These are phyloP conservation scores for Hypericum androsaemum DNA, from an alignment of 345 rosid species.

Conservation along the genomic window DNA sequence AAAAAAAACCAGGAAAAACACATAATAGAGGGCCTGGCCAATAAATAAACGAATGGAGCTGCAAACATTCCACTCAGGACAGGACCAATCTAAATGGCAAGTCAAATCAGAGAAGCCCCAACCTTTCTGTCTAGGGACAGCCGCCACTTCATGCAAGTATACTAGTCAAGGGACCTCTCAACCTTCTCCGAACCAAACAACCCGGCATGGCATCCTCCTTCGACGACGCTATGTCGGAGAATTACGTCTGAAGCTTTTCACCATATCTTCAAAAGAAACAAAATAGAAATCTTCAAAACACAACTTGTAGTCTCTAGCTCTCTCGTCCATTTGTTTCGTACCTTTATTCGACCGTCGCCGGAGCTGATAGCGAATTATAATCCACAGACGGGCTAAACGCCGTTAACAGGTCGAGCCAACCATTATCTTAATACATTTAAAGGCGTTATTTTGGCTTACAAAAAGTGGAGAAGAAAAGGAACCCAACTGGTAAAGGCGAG, in stretches of 20 bases:
- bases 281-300: not conserved
- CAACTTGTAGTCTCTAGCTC: not conserved
- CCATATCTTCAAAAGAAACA: constrained; percentile 44
- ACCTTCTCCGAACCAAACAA: constrained; percentile 24
- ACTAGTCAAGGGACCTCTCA: constrained; percentile 53
- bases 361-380: constrained; percentile 66
- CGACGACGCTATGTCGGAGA: constrained; percentile 55
- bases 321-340: too few species aligned
- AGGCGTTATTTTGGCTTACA: too few species aligned
- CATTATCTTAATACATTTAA: too few species aligned
- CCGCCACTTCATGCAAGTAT: constrained; percentile 85
- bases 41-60: too few species aligned
- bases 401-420: constrained; percentile 44
- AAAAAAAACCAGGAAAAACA: too few species aligned
- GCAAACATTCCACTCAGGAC: too few species aligned
- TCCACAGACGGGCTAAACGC: constrained; percentile 68
- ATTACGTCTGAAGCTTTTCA: constrained; percentile 66
- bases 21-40: too few species aligned
- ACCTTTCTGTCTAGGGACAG: constrained; percentile 56
- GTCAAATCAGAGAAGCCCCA: too few species aligned
- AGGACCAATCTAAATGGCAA: too few species aligned
- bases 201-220: constrained; percentile 11
- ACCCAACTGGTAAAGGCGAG: too few species aligned
- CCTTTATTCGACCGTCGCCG: constrained; percentile 90
- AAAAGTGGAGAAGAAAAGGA: too few species aligned